phyloP scores from a whole-genome alignment of 768 basidiomycete genomes.

The Gymnopilus junonius region DNA sequence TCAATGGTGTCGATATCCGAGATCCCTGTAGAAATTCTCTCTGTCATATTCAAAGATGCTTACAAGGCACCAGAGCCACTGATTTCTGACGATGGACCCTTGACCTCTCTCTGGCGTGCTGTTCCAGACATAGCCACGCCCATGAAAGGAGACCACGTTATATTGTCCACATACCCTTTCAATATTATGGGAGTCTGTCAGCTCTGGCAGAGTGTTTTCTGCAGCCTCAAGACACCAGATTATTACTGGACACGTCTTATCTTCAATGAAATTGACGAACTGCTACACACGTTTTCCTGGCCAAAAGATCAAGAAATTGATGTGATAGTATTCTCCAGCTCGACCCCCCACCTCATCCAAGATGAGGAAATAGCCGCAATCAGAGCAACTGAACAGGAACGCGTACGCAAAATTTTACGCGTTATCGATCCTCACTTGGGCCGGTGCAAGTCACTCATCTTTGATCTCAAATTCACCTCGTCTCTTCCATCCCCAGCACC shows the following conservation, averaged over 20 bases:
- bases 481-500: background rate
- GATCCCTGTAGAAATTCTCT: background rate
- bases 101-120: background rate
- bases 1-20: background rate
- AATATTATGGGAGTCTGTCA: background rate
- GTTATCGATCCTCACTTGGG: background rate
- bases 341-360: background rate
- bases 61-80: background rate
- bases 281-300: background rate
- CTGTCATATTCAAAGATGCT: background rate
- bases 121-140: background rate
- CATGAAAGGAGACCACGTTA: background rate
- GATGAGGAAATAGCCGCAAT: background rate
- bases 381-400: background rate
- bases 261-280: background rate
- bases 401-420: background rate
- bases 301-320: background rate
- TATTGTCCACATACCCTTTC: background rate
- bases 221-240: too few species aligned
- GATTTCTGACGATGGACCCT: background rate
- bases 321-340: background rate
- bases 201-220: background rate
- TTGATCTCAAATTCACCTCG: background rate
- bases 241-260: background rate
- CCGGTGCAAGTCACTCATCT: background rate